Evolutionary conservation across 805 yeast species (phyloP), one percentile per base, ranked within the genome.

Genomic region (Metschnikowia noctiluminum): DNA sequence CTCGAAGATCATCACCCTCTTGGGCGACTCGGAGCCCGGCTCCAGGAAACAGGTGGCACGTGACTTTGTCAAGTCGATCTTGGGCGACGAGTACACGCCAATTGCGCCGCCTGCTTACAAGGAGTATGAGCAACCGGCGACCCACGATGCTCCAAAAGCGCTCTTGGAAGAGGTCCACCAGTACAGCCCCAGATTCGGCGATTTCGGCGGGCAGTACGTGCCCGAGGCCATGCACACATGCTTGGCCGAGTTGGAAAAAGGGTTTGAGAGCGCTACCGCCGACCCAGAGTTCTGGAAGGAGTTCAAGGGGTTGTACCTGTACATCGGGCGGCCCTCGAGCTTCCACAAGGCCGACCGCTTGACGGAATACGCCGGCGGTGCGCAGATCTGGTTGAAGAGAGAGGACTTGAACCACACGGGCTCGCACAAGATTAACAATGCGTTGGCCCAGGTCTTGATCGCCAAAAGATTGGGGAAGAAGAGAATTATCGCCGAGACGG

Each of bases 131-230:
- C 43, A 54, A 11, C 52, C 56, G 7, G 44, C 50, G 6, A 43
- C 50, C 13, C 46, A 26, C 10, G 71, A 64, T 43, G 73, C 70
- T 43, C 68, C 74, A 38, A 56, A 62, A 12, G 67, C 72, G 13
- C 57, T 69, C 8, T 70, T 73, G 34, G 74, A 74, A 49, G 94
- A 86, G 65, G 51, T 55, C 6, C 94, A 87, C 63, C 79, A 81
- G 53, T 87, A 79, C 64, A 79, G 82, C 57, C 85, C 92, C 49
- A 78, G 86, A 54, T 92, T 92, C 61, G 99, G 98, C 62, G 90
- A 83, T 43, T 95, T 89, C 64, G 99, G 99, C 66, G 99, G 99
- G 51, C 99, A 94, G 73, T 94, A 89, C 64, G 99, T 94, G 37
- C 99, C 99, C 36, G 99, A 94, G 74, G 89, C 96, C 21, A 74